Base-by-base conservation (phyloP, 768 basidiomycete genomes). In the Collybia sp. region DNA sequence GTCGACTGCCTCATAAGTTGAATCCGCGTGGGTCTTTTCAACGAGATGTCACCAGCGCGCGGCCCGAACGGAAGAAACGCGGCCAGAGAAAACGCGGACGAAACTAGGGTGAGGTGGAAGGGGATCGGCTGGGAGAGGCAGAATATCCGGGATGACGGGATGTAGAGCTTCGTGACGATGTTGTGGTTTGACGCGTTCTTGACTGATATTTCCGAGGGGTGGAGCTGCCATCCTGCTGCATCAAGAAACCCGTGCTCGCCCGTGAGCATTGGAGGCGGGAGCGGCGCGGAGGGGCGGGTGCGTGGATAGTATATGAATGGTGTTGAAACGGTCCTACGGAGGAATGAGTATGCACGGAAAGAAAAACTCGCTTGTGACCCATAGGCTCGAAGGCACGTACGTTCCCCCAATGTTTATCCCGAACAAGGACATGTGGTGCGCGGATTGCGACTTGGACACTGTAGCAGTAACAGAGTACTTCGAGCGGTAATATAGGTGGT, bases 241-340 rank as follows among this genome's bases (percentile, higher is more conserved):
- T 70, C 60, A 12, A 56, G 47, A 50, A 82, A 81, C 11, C 76
- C 79, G 33, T 58, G 53, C 12, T 52, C 56, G 12, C 53, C 38
- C 30, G 58, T 54, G 12, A 56, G 44, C 40, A 84, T 62, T 25
- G 77, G 70, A 8, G 59, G 48, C 12, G 83, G 85, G 25, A 80
- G 58, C 8, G 78, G 69, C 0, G 57, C 60, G 1, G 77, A 67
- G 3, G 87, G 84, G 32, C 82, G 74, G 37, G 80, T 78, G 6
- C 83, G 82, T 20, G 85, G 87, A 47, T 71, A 66, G 54, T 88
- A 88, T 15, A 77, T 58, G 58, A 89, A 80, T 1, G 77, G 71
- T 1, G 83, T 82, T 11, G 76, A 75, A 30, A 86, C 62, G 15
- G 69, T 63, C 34, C 82, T 87, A 36, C 30, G 40, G 45, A 33